A percentile compares a stretch with the other conserved stretches of the same genome.
These are phyloP conservation scores for Aeschynomene evenia DNA, from an alignment of 306 rosid species.

Conservation along the genomic window DNA sequence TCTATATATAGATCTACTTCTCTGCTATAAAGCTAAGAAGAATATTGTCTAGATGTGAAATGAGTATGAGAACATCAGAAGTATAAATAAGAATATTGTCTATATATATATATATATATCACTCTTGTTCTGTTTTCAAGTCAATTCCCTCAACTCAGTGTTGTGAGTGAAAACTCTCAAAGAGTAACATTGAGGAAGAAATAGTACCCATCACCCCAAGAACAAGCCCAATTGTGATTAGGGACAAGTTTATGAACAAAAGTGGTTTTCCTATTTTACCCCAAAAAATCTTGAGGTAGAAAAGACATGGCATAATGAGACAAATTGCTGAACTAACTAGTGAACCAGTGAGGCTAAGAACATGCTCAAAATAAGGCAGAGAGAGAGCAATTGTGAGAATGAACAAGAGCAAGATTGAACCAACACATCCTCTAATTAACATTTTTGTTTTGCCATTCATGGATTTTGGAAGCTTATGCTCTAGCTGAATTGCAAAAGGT, in stretches of 20 bases:
- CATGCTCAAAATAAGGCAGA: constrained; percentile 65
- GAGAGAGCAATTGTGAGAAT: constrained; percentile 60
- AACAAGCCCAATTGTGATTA: constrained; percentile 47
- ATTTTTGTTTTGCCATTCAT: constrained; percentile 42
- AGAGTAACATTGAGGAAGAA: constrained; percentile 51
- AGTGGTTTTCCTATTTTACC: constrained; percentile 41
- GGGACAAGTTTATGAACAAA: constrained; percentile 37
- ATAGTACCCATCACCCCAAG: constrained; percentile 59
- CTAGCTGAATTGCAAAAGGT: constrained; percentile 70
- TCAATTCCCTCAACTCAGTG: constrained; percentile 22
- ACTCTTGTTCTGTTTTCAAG: background rate
- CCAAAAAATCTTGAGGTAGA: constrained; percentile 68
- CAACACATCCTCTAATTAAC: constrained; percentile 44
- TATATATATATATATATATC: no score
- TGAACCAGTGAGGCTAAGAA: constrained; percentile 78
- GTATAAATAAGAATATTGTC: no score
- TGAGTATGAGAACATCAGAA: background rate
- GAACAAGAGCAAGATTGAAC: constrained; percentile 49
- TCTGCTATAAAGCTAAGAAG: no score
- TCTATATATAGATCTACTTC: no score
- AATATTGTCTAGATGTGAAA: background rate
- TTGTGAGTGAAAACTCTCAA: constrained; percentile 28
- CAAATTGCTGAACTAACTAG: constrained; percentile 46
- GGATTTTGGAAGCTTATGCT: constrained; percentile 49
- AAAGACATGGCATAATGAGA: constrained; percentile 57